Conservation (phyloP, 2,329 filamentous ascomycete genomes). For the Beauveria sp. region DNA sequence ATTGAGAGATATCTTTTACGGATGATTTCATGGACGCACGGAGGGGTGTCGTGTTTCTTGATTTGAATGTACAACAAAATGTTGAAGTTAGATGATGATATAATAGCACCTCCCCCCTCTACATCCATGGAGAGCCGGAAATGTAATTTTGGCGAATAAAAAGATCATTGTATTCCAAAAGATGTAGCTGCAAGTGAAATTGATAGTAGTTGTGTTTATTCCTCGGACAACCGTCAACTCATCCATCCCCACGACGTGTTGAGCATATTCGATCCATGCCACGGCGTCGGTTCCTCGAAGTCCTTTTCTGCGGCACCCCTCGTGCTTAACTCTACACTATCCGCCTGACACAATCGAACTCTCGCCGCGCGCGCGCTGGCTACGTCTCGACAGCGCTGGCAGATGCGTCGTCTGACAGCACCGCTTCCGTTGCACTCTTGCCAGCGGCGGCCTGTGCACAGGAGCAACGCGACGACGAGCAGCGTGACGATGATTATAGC, state of each 20-base stretch:
- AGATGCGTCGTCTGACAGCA: neutral
- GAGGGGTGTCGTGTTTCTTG: slow-evolving; percentile 29
- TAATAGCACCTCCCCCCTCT: slow-evolving; percentile 55
- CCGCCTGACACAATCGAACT: neutral
- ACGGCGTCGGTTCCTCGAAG: neutral
- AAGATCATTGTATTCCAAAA: neutral
- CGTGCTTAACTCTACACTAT: neutral
- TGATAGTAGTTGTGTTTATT: neutral
- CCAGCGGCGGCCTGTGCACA: neutral
- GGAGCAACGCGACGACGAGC: neutral
- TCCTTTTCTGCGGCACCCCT: neutral
- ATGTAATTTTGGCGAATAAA: slow-evolving; percentile 4
- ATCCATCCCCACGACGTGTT: slow-evolving; percentile 12
- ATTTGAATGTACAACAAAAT: slow-evolving; percentile 28
- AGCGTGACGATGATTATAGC: neutral
- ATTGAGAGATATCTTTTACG: slow-evolving; percentile 29
- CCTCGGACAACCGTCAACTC: neutral
- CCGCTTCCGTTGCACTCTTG: neutral
- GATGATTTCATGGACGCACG: slow-evolving; percentile 36
- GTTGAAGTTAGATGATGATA: slow-evolving; percentile 32
- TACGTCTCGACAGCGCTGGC: neutral
- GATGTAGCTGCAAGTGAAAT: no score
- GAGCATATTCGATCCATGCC: slow-evolving; percentile 11
- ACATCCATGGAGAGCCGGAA: slow-evolving; percentile 15
- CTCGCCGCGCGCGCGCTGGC: neutral